Evolutionary conservation across 495 filamentous ascomycete genomes (phyloP).

Genomic region (Aspergillus saccharolyticus): DNA sequence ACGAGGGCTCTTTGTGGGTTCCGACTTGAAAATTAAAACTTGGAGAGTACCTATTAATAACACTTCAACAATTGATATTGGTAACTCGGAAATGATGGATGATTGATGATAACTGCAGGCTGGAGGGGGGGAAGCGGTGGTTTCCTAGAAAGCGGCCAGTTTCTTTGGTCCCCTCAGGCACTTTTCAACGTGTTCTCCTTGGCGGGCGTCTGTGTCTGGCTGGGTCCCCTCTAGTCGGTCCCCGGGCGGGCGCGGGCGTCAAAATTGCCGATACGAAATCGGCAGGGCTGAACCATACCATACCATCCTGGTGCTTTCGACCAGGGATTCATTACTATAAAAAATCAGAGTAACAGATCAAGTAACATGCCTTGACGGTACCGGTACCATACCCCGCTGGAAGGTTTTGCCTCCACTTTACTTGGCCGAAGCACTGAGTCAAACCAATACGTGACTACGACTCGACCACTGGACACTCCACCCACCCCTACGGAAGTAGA

Average conservation of each 20-base stretch:
- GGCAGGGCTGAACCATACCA: slow-evolving; percentile 22
- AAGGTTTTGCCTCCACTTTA: not conserved
- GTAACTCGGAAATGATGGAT: too few relatives aligned
- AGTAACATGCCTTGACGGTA: not conserved
- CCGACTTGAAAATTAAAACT: too few relatives aligned
- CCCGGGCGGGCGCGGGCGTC: slow-evolving; percentile 7
- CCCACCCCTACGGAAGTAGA: not conserved
- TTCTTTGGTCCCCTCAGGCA: not conserved
- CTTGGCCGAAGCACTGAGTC: too few relatives aligned
- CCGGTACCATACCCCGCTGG: not conserved
- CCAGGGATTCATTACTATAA: too few relatives aligned
- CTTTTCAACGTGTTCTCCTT: slow-evolving; percentile 7
- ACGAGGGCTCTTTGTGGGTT: not conserved
- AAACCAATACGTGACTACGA: not conserved
- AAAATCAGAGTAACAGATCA: too few relatives aligned
- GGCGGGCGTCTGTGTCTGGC: slow-evolving; percentile 1
- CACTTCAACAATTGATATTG: too few relatives aligned
- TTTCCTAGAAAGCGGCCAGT: too few relatives aligned
- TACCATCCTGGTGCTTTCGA: not conserved
- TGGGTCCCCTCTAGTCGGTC: slow-evolving; percentile 8
- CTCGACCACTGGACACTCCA: not conserved
- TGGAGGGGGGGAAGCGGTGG: not conserved
- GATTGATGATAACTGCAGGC: too few relatives aligned
- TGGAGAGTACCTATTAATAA: too few relatives aligned
- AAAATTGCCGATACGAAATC: slow-evolving; percentile 10